These are phyloP conservation scores for Apiosordaria backusii DNA, from an alignment of 495 filamentous ascomycete species.

Conservation along the genomic window DNA sequence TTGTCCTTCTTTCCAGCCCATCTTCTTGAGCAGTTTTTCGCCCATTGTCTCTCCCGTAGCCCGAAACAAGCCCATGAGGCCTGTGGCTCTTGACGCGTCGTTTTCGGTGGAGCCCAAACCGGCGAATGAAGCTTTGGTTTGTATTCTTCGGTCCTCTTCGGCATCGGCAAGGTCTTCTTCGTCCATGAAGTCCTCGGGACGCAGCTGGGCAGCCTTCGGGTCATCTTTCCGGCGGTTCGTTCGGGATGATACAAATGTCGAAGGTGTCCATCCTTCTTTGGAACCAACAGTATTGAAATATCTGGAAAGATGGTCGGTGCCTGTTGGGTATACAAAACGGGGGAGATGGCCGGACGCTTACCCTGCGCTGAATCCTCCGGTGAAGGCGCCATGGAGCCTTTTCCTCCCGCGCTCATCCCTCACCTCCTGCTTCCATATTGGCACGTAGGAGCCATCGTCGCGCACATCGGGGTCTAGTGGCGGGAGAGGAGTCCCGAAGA, in stretches of 20 bases:
- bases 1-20: conserved; percentile 96
- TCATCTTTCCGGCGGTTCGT: conserved; percentile 70
- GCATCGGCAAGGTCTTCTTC: conserved; percentile 91
- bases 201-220: conserved; percentile 50
- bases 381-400: conserved; percentile 93
- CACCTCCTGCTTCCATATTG: conserved; percentile 96
- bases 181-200: conserved; percentile 94
- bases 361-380: conserved; percentile 95
- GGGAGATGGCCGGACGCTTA: conserved; percentile 40
- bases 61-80: conserved; percentile 73
- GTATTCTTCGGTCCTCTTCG: conserved; percentile 68
- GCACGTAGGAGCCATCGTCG: conserved; percentile 92
- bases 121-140: conserved; percentile 68
- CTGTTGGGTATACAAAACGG: neutral
- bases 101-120: conserved; percentile 72
- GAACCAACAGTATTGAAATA: conserved; percentile 98
- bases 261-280: conserved; percentile 95
- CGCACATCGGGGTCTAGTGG: conserved; percentile 71
- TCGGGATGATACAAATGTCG: conserved; percentile 88
- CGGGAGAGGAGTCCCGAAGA: conserved; percentile 85
- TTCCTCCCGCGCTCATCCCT: conserved; percentile 89
- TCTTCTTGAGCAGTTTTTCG: conserved; percentile 77
- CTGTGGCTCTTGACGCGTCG: conserved; percentile 45
- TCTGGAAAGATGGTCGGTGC: conserved; percentile 39
- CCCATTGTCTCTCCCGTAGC: conserved; percentile 83